These are phyloP conservation scores for Physcomitrellopsis africana DNA, from an alignment of 225 moss, liverwort and hornwort genomes.

Conservation along the genomic window DNA sequence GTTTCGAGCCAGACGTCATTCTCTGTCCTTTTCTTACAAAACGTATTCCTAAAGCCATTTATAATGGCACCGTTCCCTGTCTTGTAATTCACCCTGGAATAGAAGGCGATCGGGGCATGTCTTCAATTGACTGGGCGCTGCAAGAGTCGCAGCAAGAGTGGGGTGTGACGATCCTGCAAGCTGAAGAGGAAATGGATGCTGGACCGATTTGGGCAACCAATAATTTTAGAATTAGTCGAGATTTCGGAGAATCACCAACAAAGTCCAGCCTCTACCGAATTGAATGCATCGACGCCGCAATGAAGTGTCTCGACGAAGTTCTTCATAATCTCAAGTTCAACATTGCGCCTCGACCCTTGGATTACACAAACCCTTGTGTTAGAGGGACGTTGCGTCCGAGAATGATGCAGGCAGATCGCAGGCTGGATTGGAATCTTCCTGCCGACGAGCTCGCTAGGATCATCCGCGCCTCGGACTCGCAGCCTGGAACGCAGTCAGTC, in stretches of 20 bases:
- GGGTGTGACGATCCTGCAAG: constrained; percentile 65
- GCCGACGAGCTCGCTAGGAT: constrained; percentile 46
- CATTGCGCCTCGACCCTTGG: constrained; percentile 41
- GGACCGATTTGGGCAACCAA: constrained; percentile 61
- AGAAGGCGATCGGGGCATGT: constrained; percentile 75
- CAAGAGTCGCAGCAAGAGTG: constrained; percentile 38
- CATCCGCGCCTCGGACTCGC: constrained; percentile 55
- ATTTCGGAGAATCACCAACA: not conserved
- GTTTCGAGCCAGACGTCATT: constrained; percentile 40
- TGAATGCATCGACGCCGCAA: constrained; percentile 60
- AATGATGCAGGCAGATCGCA: constrained; percentile 45
- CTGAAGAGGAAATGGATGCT: constrained; percentile 61
- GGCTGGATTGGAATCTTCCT: constrained; percentile 44
- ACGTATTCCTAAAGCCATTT: constrained; percentile 39
- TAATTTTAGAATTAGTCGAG: constrained; percentile 33
- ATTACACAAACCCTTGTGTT: constrained; percentile 46
- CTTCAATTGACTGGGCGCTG: constrained; percentile 69
- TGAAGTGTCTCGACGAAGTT: constrained; percentile 54
- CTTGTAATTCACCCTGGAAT: constrained; percentile 62
- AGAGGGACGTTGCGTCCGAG: constrained; percentile 39
- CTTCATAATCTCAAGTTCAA: constrained; percentile 22
- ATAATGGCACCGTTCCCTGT: constrained; percentile 45
- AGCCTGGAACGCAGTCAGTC: constrained; percentile 48
- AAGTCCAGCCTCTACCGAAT: constrained; percentile 55
- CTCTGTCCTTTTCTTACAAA: constrained; percentile 67